A percentile compares a stretch with the other conserved stretches of the same genome.
Conservation (phyloP, 306 rosid species). For the Notholithocarpus densiflorus region DNA sequence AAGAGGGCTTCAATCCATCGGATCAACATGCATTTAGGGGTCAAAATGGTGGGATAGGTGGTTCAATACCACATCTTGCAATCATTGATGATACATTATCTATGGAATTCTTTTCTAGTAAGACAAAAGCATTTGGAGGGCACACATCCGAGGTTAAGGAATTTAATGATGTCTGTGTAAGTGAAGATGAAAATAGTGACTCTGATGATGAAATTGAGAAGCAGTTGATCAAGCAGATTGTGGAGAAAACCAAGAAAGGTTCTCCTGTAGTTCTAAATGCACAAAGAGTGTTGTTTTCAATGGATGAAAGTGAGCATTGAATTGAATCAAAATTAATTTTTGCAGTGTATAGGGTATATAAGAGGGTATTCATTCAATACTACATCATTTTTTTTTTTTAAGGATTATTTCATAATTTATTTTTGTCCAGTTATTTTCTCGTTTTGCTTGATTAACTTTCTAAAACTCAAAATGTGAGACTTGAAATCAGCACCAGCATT, state of each 20-base stretch:
- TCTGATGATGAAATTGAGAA: constrained; percentile 62
- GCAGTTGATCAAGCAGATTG: constrained; percentile 67
- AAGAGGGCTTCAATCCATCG: neutral
- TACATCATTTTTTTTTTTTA: neutral
- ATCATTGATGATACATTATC: constrained; percentile 16
- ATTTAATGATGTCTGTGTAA: constrained; percentile 22
- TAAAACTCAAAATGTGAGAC: too few species aligned
- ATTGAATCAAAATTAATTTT: constrained; percentile 11
- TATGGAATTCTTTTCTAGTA: constrained; percentile 22
- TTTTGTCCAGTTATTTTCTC: neutral
- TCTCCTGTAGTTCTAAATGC: constrained; percentile 66
- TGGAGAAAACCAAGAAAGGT: constrained; percentile 76
- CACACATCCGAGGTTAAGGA: constrained; percentile 24
- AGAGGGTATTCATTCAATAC: neutral
- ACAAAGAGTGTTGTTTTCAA: constrained; percentile 49
- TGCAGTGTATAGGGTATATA: constrained; percentile 31
- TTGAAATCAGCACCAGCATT: too few species aligned
- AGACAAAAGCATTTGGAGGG: constrained; percentile 24
- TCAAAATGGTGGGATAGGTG: constrained; percentile 26
- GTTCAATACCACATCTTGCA: constrained; percentile 10
- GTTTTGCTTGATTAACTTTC: neutral
- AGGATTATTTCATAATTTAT: too few species aligned
- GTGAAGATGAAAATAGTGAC: constrained; percentile 44
- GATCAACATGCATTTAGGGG: constrained; percentile 13
- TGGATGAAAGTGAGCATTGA: constrained; percentile 43